Conservation (phyloP, 2,329 filamentous ascomycete species). For the Aspergillus amoenus region DNA sequence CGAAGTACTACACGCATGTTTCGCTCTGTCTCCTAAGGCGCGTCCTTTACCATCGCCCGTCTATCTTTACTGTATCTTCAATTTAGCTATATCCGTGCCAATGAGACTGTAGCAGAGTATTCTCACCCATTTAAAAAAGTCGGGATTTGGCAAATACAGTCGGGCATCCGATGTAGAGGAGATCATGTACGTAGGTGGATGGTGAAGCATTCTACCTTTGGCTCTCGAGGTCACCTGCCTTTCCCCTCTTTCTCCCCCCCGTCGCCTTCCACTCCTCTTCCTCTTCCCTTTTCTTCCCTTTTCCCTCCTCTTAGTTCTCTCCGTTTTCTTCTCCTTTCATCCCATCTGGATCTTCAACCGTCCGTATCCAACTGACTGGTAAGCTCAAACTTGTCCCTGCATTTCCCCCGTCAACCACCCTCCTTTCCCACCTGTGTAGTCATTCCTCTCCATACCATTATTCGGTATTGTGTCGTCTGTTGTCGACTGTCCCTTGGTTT, state of each 20-base stretch:
- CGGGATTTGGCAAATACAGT: too few species aligned
- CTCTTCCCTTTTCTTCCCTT: slow-evolving; percentile 5
- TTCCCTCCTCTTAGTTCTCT: slow-evolving; percentile 1
- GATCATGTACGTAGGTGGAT: too few species aligned
- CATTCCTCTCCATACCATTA: not conserved
- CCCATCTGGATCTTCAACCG: slow-evolving; percentile 7
- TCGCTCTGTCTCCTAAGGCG: too few species aligned
- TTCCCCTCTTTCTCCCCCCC: slow-evolving; percentile 9
- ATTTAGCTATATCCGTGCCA: too few species aligned
- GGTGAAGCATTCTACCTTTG: too few species aligned
- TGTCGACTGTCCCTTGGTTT: not conserved
- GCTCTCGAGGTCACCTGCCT: slow-evolving; percentile 28
- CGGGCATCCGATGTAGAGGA: too few species aligned
- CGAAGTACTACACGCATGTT: too few species aligned
- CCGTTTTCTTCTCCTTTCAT: slow-evolving; percentile 11
- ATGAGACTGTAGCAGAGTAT: too few species aligned
- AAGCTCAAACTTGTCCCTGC: slow-evolving; percentile 12
- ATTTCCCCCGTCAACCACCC: not conserved
- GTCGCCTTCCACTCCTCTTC: slow-evolving; percentile 1
- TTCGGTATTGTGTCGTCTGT: not conserved
- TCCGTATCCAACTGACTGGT: slow-evolving; percentile 9
- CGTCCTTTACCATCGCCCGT: too few species aligned
- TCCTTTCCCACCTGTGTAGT: not conserved
- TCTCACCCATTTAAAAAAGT: too few species aligned
- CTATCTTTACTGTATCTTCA: too few species aligned